Base-by-base conservation (phyloP, 345 rosid genomes). In the Microcos paniculata region DNA sequence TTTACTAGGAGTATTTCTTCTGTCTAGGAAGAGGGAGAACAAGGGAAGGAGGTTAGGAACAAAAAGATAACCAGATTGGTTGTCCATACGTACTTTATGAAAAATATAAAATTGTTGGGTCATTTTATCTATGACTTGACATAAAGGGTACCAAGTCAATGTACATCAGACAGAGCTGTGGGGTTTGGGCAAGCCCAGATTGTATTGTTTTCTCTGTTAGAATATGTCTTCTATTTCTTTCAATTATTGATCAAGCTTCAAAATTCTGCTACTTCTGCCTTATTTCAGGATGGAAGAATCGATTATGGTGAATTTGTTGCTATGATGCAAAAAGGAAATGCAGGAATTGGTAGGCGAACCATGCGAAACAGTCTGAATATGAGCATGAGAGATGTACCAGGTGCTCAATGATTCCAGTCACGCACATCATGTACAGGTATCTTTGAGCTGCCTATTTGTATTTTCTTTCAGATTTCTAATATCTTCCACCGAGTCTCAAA, bases 311-410 rank as follows among this genome's bases (percentile, higher is more conserved):
- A 96, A 83, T 96, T 96, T 85, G 99, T 88, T 70, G 99, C 98
- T 14, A 94, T 94, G 99, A 94, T 94, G 99, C 98, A 92, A 87
- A 96, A 96, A 80, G 98, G 98, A 57, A 92, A 94, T 65, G 88
- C 87, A 0, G 99, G 98, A 74, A 70, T 96, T 15, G 99, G 99
- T n/a, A 89, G 99, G 87, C 85, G 99, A 87, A 94, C 99, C 24
- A 94, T 96, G 97, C 84, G 93, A 62, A 96, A 96, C 83, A 96
- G 98, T 78, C 66, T 96, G 77, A 94, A 92, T 73, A 90, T 96
- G 79, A 94, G 98, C 85, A 94, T 92, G 92, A 92, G 97, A 86
- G 98, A 94, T 75, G 90, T 84, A 11, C 82, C 88, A 0, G 87
- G 83, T 51, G 81, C 91, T 64, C 76, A 56, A 61, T 87, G 82